Evolutionary conservation across 768 basidiomycete species (phyloP), one percentile per base, ranked within the genome.

Genomic region (Boletus rubroflammeus): DNA sequence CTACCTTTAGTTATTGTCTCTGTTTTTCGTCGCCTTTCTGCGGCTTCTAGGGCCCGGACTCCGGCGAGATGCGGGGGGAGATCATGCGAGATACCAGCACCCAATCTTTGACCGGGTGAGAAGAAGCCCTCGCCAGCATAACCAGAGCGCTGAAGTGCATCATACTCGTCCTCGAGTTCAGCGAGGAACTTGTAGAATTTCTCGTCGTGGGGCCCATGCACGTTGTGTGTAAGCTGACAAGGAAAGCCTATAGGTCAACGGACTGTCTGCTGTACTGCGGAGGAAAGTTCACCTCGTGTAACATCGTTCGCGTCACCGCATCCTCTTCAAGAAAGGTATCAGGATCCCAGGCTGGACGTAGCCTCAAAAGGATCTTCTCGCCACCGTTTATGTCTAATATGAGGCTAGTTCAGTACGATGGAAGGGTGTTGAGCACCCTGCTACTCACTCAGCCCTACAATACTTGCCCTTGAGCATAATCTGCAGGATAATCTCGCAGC

Each of bases 41-140:
- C 91, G 13, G 90, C 89, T 62, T 85, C 85, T 3, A 93, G 71
- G 13, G 88, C 92, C 54, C 83, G 86, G 41, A 72, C 64, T 15
- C 82, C 79, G 7, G 85, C 90, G 26, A 86, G 55, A 62, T 87
- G 79, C 13, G 78, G 80, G 2, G 90, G 82, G 0, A 88, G 64
- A 65, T 90, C 76, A 61, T 88, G 90, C 2, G 85, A 84, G 19
- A 85, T 71, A 31, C 82, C 80, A 6, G 62, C 62, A n/a, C 93
- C 91, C 0, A 98, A 66, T 25, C 85, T 74, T 13, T 75, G 75
- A 1, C 95, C 95, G n/a, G 78, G 73, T 25, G 86, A 77, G 67
- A 84, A 84, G 79, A 97, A 98, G 3, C 94, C 95, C 70, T 97
- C 94, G 14, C 95, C 93, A 6, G 86, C 76, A 69, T 94, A 98